A percentile compares a stretch with the other conserved stretches of the same genome.
Conservation (phyloP, 1,284 basidiomycete genomes). For the Peniophora sp. region DNA sequence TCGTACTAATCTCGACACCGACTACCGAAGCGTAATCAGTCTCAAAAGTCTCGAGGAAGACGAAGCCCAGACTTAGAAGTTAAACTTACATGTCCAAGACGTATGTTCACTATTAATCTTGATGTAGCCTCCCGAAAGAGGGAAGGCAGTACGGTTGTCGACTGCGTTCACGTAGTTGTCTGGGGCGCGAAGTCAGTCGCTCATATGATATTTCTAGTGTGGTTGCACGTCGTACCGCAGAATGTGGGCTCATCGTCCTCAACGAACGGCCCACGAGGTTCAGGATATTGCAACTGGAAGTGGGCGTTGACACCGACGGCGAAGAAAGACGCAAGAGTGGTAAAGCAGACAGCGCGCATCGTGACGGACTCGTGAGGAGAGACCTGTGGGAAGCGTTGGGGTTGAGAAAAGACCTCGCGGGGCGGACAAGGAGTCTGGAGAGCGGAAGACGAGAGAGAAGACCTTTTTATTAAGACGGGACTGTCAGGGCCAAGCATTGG, state of each 20-base stretch:
- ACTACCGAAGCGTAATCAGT: conserved; percentile 30
- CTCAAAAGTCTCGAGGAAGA: not conserved
- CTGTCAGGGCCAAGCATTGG: too few relatives aligned
- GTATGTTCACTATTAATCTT: conserved; percentile 53
- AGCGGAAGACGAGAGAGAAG: not conserved
- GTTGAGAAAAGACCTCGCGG: not conserved
- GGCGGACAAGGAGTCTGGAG: not conserved
- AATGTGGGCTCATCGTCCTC: conserved; percentile 51
- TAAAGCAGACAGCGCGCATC: conserved; percentile 24
- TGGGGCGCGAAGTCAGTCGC: conserved; percentile 14
- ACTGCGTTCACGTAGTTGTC: conserved; percentile 42
- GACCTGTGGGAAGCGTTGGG: not conserved
- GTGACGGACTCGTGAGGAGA: not conserved
- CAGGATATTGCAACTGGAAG: conserved; percentile 63
- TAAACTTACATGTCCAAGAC: conserved; percentile 40
- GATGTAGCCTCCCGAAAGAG: conserved; percentile 48
- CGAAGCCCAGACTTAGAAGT: not conserved
- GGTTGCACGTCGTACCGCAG: conserved; percentile 34
- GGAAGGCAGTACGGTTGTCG: conserved; percentile 51
- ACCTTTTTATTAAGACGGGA: not conserved
- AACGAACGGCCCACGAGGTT: conserved; percentile 49
- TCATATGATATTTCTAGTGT: conserved; percentile 1
- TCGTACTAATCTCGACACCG: conserved; percentile 48
- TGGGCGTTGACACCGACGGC: conserved; percentile 47
- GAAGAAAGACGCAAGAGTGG: conserved; percentile 19